These are phyloP conservation scores for Diaporthe ampelina DNA, from an alignment of 2,329 filamentous ascomycete species.

Conservation along the genomic window DNA sequence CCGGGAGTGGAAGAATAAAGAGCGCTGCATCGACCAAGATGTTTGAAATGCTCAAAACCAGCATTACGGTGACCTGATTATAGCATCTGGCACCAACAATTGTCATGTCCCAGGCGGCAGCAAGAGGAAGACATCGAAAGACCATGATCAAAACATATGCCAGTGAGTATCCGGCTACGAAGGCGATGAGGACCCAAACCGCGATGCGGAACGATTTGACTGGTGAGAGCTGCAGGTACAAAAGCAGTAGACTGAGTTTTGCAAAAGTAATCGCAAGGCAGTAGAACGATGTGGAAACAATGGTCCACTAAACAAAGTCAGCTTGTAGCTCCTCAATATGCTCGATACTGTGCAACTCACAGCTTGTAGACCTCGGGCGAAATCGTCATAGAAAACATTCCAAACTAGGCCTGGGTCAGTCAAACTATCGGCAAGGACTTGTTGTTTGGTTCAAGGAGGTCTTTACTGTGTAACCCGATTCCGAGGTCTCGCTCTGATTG, in stretches of 20 bases:
- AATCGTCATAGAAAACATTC: neutral
- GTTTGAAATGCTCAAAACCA: conserved; percentile 3
- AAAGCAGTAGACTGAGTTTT: neutral
- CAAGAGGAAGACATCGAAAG: conserved; percentile 2
- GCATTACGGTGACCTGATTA: neutral
- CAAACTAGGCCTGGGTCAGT: neutral
- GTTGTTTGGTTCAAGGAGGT: neutral
- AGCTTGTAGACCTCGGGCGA: neutral
- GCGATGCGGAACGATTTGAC: conserved; percentile 4
- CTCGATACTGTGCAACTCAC: neutral
- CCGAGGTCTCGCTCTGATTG: conserved; percentile 6
- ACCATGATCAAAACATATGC: neutral
- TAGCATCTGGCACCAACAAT: neutral
- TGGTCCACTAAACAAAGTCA: neutral
- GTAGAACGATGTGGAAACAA: neutral
- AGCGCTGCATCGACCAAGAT: conserved; percentile 5
- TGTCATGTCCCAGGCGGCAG: conserved; percentile 3
- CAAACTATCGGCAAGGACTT: no score
- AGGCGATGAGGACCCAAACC: conserved; percentile 13
- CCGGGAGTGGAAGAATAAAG: conserved; percentile 1
- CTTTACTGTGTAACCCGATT: conserved; percentile 14
- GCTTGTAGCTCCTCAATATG: neutral
- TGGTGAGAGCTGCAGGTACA: neutral
- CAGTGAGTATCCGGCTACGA: conserved; percentile 15
- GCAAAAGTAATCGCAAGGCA: conserved; percentile 3